Evolutionary conservation across 495 filamentous ascomycete species (phyloP), one percentile per base, ranked within the genome.

Genomic region (Podospora anserina): DNA sequence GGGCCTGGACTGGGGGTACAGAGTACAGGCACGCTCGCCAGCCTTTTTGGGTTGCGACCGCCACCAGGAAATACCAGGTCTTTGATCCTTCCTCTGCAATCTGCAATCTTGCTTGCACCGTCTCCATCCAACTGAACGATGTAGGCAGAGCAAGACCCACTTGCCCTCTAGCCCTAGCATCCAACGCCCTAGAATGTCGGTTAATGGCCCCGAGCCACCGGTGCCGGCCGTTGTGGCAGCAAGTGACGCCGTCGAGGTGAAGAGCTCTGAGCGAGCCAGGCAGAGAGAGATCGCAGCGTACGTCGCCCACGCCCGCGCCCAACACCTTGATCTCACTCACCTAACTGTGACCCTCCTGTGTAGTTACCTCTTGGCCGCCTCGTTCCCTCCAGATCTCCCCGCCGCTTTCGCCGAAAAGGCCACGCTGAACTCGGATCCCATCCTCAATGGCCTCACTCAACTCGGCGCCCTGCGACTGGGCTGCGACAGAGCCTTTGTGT

Each of bases 381-480:
- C 72, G 2, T 76, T 76, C 34, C 74, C 74, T 0, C 58, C 66
- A 5, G 74, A 61, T 0, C 4, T 69, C 1, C 53, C 65, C 5
- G n/a, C 62, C 23, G 63, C n/a, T 1, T 69, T 68, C 49, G 44
- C 55, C 2, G 32, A 61, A 7, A 64, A 57, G 26, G 55, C 67
- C 16, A 28, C 64, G 39, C 23, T 74, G 61, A 72, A 70, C 28
- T n/a, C 64, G 15, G 82, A 84, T 68, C 72, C 78, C n/a, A 73
- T 70, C 15, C 74, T 84, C 18, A 81, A 80, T 13, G 79, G 81
- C 18, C 82, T 82, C 66, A 76, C 76, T 5, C 82, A 84, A 61
- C 75, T 83, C 9, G 81, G 77, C 26, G 77, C 78, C 23, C 71
- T 80, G 19, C 77, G 80, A 1, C 71, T 83, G 54, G 66, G 77